A percentile compares a stretch with the other conserved stretches of the same genome.
These are phyloP conservation scores for Coemansia javaensis DNA, from an alignment of 192 early-diverging fungal genomes.

Conservation along the genomic window DNA sequence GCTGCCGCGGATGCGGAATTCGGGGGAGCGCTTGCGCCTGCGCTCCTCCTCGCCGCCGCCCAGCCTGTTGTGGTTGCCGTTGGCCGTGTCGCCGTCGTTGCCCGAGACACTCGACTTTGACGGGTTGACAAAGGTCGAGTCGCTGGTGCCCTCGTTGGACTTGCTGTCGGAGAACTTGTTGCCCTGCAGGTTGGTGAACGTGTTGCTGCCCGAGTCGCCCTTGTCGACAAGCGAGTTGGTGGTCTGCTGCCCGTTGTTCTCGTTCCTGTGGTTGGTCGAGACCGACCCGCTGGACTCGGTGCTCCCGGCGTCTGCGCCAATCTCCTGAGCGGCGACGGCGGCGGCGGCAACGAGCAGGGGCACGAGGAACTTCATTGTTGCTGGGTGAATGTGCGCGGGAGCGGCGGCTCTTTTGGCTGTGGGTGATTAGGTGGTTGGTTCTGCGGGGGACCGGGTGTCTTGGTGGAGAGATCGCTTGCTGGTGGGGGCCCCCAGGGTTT, in stretches of 20 bases:
- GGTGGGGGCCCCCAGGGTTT: too few species aligned
- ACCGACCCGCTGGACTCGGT: too few species aligned
- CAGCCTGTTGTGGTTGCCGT: constrained; percentile 8
- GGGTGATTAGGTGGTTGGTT: too few species aligned
- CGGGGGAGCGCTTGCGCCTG: too few species aligned
- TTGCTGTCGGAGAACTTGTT: background rate
- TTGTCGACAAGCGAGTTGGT: background rate
- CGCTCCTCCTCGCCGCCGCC: constrained; percentile 1
- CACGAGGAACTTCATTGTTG: constrained; percentile 5
- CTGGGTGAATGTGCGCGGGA: too few species aligned
- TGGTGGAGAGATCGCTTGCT: too few species aligned
- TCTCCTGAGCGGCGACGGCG: constrained; percentile 23
- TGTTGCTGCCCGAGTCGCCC: background rate
- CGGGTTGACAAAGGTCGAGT: constrained; percentile 5
- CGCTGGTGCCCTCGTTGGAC: background rate
- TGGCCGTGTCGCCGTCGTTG: constrained; percentile 10
- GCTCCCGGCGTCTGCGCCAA: too few species aligned
- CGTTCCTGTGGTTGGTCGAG: background rate
- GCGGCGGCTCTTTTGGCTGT: background rate
- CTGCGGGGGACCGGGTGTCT: too few species aligned
- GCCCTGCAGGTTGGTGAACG: constrained; percentile 10
- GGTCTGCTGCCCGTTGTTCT: constrained; percentile 9
- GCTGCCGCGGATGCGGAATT: background rate
- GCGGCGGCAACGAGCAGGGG: constrained; percentile 15
- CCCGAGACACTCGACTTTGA: constrained; percentile 5